Evolutionary conservation across 2,329 filamentous ascomycete species (phyloP).

Genomic region (Scedosporium minutisporum): DNA sequence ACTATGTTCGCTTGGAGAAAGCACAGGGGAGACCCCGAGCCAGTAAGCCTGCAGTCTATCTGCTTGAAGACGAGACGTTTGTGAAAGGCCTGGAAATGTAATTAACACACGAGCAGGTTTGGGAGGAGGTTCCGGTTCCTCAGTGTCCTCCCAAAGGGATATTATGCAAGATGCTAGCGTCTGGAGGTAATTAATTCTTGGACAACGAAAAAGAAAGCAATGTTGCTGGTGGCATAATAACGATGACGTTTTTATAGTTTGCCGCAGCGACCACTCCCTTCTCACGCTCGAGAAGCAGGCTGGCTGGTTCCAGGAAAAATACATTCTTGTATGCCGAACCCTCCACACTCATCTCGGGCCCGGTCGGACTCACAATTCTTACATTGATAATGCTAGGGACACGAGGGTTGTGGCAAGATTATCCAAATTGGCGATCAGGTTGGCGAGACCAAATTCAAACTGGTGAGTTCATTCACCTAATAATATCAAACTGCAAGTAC

Average conservation of each 20-base stretch:
- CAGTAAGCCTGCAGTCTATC: slow-evolving; percentile 10
- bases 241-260: slow-evolving; percentile 13
- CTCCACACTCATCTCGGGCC: neutral
- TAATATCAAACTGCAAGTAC: no score
- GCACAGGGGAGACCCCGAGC: slow-evolving; percentile 19
- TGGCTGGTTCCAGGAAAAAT: slow-evolving; percentile 19
- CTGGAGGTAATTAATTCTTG: slow-evolving; percentile 16
- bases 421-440: slow-evolving; percentile 13
- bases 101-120: slow-evolving; percentile 10
- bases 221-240: neutral
- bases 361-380: neutral
- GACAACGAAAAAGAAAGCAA: neutral
- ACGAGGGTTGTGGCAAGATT: slow-evolving; percentile 17
- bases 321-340: slow-evolving; percentile 12
- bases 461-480: slow-evolving; percentile 7
- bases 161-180: slow-evolving; percentile 23
- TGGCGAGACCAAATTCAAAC: slow-evolving; percentile 9
- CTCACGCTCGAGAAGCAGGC: slow-evolving; percentile 18
- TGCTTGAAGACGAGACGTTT: neutral
- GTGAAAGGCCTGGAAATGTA: neutral
- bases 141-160: slow-evolving; percentile 15
- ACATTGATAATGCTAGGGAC: slow-evolving; percentile 10
- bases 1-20: slow-evolving; percentile 27
- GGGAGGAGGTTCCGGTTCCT: slow-evolving; percentile 19
- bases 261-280: slow-evolving; percentile 22